Conservation (phyloP, 2,329 filamentous ascomycete species). For the Botrytis elliptica region DNA sequence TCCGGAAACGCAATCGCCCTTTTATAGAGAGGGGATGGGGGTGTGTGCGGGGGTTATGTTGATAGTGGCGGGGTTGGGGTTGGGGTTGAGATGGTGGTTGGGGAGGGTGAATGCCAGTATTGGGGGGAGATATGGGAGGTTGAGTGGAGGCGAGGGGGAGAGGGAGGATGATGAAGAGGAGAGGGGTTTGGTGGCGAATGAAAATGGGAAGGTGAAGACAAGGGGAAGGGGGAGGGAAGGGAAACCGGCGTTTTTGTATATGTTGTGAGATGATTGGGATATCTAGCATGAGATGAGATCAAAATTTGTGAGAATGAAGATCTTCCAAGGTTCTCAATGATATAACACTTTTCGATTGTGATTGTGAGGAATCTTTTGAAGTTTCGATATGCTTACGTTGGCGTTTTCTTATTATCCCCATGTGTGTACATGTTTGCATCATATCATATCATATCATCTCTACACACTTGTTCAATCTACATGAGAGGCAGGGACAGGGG, state of each 20-base stretch:
- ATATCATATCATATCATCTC: too few relatives aligned
- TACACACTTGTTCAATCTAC: too few relatives aligned
- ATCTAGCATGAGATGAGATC: background rate
- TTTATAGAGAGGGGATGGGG: constrained; percentile 50
- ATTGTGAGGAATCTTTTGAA: too few relatives aligned
- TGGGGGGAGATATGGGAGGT: constrained; percentile 40
- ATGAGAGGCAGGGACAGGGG: too few relatives aligned
- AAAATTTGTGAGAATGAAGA: too few relatives aligned
- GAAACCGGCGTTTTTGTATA: constrained; percentile 27
- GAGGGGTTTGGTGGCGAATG: constrained; percentile 18
- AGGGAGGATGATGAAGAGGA: background rate
- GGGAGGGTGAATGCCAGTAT: constrained; percentile 30
- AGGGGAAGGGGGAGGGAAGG: constrained; percentile 22
- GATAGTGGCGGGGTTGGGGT: constrained; percentile 45
- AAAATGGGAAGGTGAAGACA: constrained; percentile 14
- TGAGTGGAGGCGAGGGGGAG: constrained; percentile 28
- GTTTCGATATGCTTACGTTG: too few relatives aligned
- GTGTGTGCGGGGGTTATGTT: constrained; percentile 52
- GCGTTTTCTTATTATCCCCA: too few relatives aligned
- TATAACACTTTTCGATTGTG: too few relatives aligned
- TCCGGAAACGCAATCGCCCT: constrained; percentile 49
- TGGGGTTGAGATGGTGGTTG: constrained; percentile 42
- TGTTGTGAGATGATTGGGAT: constrained; percentile 22
- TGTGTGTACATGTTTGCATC: too few relatives aligned
- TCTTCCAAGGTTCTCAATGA: too few relatives aligned